Evolutionary conservation across 345 rosid species (phyloP).

Genomic region (Salix koriyanagi): DNA sequence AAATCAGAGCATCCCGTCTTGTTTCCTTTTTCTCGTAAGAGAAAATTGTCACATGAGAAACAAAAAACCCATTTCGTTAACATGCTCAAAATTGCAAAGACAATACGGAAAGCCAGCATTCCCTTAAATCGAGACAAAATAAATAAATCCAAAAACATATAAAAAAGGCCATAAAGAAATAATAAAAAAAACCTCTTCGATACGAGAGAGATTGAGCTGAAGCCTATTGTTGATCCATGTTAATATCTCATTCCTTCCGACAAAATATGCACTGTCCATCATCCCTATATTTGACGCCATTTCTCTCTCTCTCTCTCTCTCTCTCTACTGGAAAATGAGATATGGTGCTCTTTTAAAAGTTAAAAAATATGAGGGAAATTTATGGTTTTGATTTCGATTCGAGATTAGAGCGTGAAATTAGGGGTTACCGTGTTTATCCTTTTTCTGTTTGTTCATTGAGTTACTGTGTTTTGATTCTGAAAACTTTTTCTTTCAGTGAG

Average conservation of each 20-base stretch:
- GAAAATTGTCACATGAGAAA: neutral
- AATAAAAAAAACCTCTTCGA: constrained; percentile 62
- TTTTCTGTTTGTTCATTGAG: no score
- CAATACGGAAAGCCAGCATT: neutral
- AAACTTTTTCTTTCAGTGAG: neutral
- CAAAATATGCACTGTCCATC: constrained; percentile 98
- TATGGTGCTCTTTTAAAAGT: neutral
- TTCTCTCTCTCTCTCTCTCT: neutral
- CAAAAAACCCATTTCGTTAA: neutral
- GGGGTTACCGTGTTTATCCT: neutral
- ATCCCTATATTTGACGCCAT: constrained; percentile 93
- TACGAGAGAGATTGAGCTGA: constrained; percentile 80
- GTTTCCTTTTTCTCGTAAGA: neutral
- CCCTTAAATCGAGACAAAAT: neutral
- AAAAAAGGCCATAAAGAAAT: neutral
- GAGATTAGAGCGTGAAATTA: neutral
- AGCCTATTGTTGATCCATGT: constrained; percentile 90
- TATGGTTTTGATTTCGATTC: neutral
- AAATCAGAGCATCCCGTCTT: neutral
- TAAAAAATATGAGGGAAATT: neutral
- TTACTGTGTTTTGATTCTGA: neutral
- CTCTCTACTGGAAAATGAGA: neutral
- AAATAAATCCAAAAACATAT: neutral
- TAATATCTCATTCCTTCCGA: constrained; percentile 88
- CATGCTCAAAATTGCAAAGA: neutral